These are phyloP conservation scores for Maudiozyma humilis DNA, from an alignment of 1,139 yeast species.

Conservation along the genomic window DNA sequence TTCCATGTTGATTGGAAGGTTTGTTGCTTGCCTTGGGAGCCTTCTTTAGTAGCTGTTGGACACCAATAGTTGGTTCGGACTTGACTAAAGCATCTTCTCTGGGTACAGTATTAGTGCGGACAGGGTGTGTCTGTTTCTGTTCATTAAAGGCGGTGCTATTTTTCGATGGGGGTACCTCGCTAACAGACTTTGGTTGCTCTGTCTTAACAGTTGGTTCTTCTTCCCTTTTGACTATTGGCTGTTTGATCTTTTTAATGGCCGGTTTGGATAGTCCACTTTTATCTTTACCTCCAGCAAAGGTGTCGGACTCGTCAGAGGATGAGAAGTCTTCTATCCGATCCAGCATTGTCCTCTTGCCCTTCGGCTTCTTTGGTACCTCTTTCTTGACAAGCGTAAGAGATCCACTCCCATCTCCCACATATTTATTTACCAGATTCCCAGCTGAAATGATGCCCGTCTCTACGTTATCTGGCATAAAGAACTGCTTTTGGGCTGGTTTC, in stretches of 20 bases:
- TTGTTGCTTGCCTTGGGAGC: too few species aligned
- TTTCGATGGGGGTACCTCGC: not conserved
- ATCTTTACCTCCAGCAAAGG: too few species aligned
- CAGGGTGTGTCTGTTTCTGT: too few species aligned
- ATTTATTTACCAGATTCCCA: conserved; percentile 38
- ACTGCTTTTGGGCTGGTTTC: conserved; percentile 32
- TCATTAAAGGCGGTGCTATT: too few species aligned
- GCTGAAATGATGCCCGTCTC: conserved; percentile 62
- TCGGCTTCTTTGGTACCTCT: not conserved
- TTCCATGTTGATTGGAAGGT: conserved; percentile 8
- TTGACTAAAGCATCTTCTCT: too few species aligned
- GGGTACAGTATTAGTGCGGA: too few species aligned
- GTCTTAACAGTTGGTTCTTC: too few species aligned
- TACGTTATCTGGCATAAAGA: conserved; percentile 76
- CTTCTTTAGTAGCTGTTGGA: not conserved
- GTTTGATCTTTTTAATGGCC: too few species aligned
- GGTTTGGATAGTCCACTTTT: too few species aligned
- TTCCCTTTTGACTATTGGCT: too few species aligned
- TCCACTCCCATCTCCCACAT: conserved; percentile 8
- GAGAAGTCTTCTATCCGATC: conserved; percentile 20
- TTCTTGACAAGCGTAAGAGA: not conserved
- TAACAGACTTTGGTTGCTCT: not conserved
- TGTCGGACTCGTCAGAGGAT: conserved; percentile 3
- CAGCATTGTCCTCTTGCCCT: conserved; percentile 9
- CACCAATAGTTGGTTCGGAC: not conserved